Evolutionary conservation across 2,329 filamentous ascomycete species (phyloP), one percentile per base, ranked within the genome.

Genomic region (Pseudogymnoascus pannorum): DNA sequence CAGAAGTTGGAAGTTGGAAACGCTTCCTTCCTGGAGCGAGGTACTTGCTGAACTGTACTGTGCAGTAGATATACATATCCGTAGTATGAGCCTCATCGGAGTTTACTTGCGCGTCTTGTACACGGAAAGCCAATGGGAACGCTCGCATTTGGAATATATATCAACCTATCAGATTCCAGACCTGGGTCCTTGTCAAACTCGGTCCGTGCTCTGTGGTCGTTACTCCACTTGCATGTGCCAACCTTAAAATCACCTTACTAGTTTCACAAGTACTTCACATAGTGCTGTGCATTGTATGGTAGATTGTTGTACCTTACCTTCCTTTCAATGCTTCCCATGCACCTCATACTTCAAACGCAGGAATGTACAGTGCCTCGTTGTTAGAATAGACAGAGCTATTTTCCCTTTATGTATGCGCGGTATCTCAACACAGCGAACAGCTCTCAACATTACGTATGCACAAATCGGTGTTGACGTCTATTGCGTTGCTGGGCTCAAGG

Each of bases 201-300:
- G n/a, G 48, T 54, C 48, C 16, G 48, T 54, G 48, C 48, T 33
- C 6, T 12, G 48, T 54, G 14, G 3, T 31, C 26, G 26, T 54
- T 54, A 20, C 48, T 54, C 48, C 48, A 54, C 48, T 31, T 54
- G 48, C 48, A 31, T 54, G 48, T 54, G 48, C 48, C 48, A 54
- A 54, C 48, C 48, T 54, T 54, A 31, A 54, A 54, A 54, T 9
- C 16, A 31, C 48, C 8, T 5, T 31, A 31, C 48, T 54, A 54
- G 48, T 12, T 54, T 54, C 48, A 54, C 48, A 54, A 31, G 48
- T 54, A 54, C 24, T 12, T 3, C 6, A 4, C 5, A 11, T 14
- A 44, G 20, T 44, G 20, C 8, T 44, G 40, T 44, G 40, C 11
- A 44, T 24, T 44, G 12, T 22, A 44, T 24, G 18, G 40, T 24